Evolutionary conservation across 208 protist genomes (phyloP), one percentile per base, ranked within the genome.

Genomic region (Leptomonas pyrrhocoris): DNA sequence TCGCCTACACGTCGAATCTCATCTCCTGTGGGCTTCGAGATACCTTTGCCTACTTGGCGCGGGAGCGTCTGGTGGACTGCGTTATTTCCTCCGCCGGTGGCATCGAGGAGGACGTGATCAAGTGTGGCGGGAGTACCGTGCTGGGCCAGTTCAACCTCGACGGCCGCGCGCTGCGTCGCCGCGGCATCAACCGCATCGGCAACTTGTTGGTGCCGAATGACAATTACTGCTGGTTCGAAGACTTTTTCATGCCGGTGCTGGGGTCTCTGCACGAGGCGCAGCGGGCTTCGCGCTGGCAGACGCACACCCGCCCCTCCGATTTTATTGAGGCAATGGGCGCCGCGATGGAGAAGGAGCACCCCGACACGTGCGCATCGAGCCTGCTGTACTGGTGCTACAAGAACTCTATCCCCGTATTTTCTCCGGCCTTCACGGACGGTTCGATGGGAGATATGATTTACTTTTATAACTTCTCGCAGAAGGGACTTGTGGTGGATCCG

Each of bases 371-470:
- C 75, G 73, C 83, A 34, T 80, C 92, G 7, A 99, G 97, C 8
- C 84, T 99, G 21, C 90, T 98, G 55, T 99, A 99, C 82, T 99
- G 99, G 99, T 98, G 95, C 57, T 84, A 92, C 77, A 96, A 95
- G 65, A 99, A 99, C 80, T 73, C 97, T 56, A 99, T 99, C 64
- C 98, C 99, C 16, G 88, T 99, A 21, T 99, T 99, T 85, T 99
- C 93, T 40, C 99, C 99, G 12, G 98, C 99, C 0, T 48, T 99
- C 12, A 99, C 98, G 27, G 98, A 99, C 68, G 98, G 98, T 12
- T 99, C 97, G 7, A 98, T 99, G 63, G 99, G 99, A 23, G 99
- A 99, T 81, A 99, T 99, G 99, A 93, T 99, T 50, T 99, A 98
- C 83, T 99, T 99, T 79, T 98, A 99, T 84, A 98, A 97, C 21